Conservation (phyloP, 495 filamentous ascomycete genomes). For the Hyaloscypha bicolor region DNA sequence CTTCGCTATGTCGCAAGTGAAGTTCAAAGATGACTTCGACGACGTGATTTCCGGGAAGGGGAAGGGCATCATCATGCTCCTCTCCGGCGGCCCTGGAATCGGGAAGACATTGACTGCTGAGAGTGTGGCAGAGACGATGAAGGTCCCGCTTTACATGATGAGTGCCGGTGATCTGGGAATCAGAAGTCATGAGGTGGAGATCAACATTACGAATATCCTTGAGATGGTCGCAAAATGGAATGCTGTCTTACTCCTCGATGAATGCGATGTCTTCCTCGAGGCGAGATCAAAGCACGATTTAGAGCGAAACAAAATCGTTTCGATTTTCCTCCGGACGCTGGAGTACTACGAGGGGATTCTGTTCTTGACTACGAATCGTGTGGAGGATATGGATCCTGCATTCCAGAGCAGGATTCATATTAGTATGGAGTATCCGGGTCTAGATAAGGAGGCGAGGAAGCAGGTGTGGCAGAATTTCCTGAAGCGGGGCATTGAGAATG, state of each 20-base stretch:
- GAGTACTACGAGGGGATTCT: slow-evolving; percentile 33
- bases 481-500: slow-evolving; percentile 13
- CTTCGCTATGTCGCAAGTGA: slow-evolving; percentile 26
- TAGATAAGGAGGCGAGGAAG: slow-evolving; percentile 13
- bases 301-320: slow-evolving; percentile 31
- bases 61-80: slow-evolving; percentile 30
- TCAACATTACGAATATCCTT: slow-evolving; percentile 44
- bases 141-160: slow-evolving; percentile 30
- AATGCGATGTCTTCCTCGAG: slow-evolving; percentile 45
- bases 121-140: slow-evolving; percentile 37
- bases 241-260: slow-evolving; percentile 46
- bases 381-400: slow-evolving; percentile 28
- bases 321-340: slow-evolving; percentile 31
- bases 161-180: slow-evolving; percentile 27
- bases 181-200: slow-evolving; percentile 37
- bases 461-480: slow-evolving; percentile 29
- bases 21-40: slow-evolving; percentile 26
- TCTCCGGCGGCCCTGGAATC: slow-evolving; percentile 53
- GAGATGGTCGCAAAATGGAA: slow-evolving; percentile 45
- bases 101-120: slow-evolving; percentile 64
- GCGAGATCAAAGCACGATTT: slow-evolving; percentile 27
- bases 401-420: slow-evolving; percentile 31
- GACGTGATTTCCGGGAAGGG: slow-evolving; percentile 32
- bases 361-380: slow-evolving; percentile 30
- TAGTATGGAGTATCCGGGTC: slow-evolving; percentile 22